Conservation (phyloP, 75 land plant genomes). For the Adiantum capillusveneris region DNA sequence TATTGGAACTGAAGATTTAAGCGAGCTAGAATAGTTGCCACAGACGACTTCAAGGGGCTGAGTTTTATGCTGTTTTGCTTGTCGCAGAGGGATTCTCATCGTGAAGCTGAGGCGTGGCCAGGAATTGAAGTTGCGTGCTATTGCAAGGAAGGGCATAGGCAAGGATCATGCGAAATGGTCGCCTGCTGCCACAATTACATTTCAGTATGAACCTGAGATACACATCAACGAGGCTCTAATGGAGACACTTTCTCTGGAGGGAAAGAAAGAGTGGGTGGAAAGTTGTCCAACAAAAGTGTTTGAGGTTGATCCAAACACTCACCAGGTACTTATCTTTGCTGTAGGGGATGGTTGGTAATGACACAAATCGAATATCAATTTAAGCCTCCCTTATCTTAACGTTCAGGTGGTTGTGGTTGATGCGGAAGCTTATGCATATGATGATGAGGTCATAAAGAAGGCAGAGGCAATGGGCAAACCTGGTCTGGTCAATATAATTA, state of each 20-base stretch:
- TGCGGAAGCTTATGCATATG: slow-evolving; percentile 92
- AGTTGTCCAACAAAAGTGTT: slow-evolving; percentile 96
- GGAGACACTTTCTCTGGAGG: slow-evolving; percentile 75
- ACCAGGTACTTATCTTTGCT: slow-evolving; percentile 49
- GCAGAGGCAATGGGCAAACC: slow-evolving; percentile 98
- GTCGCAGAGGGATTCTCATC: slow-evolving; percentile 85
- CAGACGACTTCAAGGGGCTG: not conserved
- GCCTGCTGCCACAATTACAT: slow-evolving; percentile 96
- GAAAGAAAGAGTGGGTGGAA: slow-evolving; percentile 69
- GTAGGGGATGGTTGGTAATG: no score
- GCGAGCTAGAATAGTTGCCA: no score
- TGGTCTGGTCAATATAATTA: slow-evolving; percentile 76
- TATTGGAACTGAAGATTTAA: no score
- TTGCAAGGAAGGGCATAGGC: slow-evolving; percentile 95
- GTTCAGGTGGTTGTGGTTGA: slow-evolving; percentile 75
- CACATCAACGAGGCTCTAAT: slow-evolving; percentile 91
- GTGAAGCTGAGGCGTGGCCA: slow-evolving; percentile 93
- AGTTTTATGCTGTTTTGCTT: not conserved
- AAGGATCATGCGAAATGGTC: slow-evolving; percentile 99
- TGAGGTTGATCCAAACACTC: slow-evolving; percentile 59
- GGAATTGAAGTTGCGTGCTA: slow-evolving; percentile 88
- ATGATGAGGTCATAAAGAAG: slow-evolving; percentile 93
- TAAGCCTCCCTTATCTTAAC: no score
- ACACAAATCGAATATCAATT: no score
- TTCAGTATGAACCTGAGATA: slow-evolving; percentile 93